A percentile compares a stretch with the other conserved stretches of the same genome.
Evolutionary conservation across 805 yeast genomes (phyloP).

Genomic region (Ogataea zsoltii): DNA sequence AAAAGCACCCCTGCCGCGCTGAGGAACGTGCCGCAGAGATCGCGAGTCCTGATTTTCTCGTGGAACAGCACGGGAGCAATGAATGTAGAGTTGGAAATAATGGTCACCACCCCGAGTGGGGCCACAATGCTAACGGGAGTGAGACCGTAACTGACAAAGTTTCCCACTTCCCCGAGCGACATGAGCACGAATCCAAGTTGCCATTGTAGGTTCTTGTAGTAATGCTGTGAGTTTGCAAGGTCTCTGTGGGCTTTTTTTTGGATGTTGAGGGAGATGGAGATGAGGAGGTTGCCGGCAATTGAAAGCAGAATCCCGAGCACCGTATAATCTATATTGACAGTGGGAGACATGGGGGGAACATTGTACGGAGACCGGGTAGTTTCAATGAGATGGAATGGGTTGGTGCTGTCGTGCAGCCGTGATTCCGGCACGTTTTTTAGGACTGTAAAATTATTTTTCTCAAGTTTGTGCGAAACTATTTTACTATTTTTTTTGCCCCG

Average conservation of each 20-base stretch:
- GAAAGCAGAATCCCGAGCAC: constrained; percentile 27
- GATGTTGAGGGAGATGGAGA: constrained; percentile 30
- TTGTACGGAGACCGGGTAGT: background rate
- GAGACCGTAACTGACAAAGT: constrained; percentile 49
- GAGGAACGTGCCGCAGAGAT: constrained; percentile 40
- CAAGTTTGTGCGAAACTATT: too few relatives aligned
- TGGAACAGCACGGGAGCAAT: constrained; percentile 49
- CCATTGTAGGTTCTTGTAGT: constrained; percentile 33
- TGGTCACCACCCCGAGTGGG: constrained; percentile 51
- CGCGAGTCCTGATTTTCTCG: constrained; percentile 36
- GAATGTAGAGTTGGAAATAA: constrained; percentile 44
- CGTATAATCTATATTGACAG: constrained; percentile 13
- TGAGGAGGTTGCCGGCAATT: constrained; percentile 29
- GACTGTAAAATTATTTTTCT: too few relatives aligned
- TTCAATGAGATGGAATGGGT: too few relatives aligned
- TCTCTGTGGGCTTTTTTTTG: constrained; percentile 30
- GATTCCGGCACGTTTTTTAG: too few relatives aligned
- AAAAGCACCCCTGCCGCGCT: constrained; percentile 45
- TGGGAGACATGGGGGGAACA: constrained; percentile 1
- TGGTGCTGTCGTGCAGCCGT: too few relatives aligned
- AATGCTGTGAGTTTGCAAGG: constrained; percentile 13
- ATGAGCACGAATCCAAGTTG: constrained; percentile 43
- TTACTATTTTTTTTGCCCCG: too few relatives aligned
- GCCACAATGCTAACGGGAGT: constrained; percentile 49
- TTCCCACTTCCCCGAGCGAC: constrained; percentile 47